Base-by-base conservation (phyloP, 352 stramenopile genomes). In the Pythium vanterpoolii region DNA sequence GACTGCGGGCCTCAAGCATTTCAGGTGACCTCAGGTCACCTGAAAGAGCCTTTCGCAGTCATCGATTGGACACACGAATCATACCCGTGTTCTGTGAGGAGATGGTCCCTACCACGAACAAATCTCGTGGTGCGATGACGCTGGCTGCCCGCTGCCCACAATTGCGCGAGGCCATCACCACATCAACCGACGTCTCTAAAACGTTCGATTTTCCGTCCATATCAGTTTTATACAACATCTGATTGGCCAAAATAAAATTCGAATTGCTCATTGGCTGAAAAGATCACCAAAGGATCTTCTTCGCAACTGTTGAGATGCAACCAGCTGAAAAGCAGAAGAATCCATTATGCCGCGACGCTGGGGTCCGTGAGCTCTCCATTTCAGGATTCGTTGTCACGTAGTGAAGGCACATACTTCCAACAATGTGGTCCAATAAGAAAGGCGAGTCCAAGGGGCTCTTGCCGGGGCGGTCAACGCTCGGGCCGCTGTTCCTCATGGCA, bases 401-500 rank as follows among this genome's bases (percentile, higher is more conserved):
- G n/a, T n/a, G n/a, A n/a, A n/a, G n/a, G n/a, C n/a, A n/a, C n/a
- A n/a, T n/a, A n/a, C n/a, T n/a, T n/a, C 27, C 36, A 9, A 14
- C 40, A 11, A 88, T 90, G 80, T 88, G 80, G 80, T 90, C 77
- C 36, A 88, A 88, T 73, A 78, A 83, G 49, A 67, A 77, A 5
- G 72, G 66, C 54, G 86, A 91, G 43, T 86, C 76, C 33, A 69
- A 79, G 56, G 87, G 85, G 0, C 68, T 95, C 8, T 64, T 95
- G n/a, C 86, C 86, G 0, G 88, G 84, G 5, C 88, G 92, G 51
- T 71, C 83, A 43, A 92, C 79, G 16, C 50, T 97, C 45, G 90
- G 89, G 0, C 91, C 93, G 59, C 72, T 98, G 5, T 77, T 96
- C 53, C 84, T 98, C 62, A 97, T 98, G 74, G 44, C 72, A 10